Evolutionary conservation across 2,329 filamentous ascomycete genomes (phyloP).

Genomic region (Amphichorda felina): DNA sequence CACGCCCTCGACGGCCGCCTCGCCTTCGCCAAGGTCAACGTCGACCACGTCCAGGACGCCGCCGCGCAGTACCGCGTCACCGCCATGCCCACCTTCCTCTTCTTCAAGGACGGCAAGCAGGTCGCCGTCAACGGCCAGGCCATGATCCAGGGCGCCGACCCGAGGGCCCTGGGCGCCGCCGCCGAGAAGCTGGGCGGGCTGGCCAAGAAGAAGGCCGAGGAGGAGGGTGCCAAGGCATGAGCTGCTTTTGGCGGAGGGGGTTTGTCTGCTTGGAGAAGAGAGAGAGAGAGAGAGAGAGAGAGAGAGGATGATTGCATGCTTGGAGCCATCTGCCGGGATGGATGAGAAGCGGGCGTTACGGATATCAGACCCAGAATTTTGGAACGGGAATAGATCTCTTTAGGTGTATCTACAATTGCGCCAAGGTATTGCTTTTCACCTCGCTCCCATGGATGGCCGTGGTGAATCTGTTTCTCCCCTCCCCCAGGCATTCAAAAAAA

Average conservation of each 20-base stretch:
- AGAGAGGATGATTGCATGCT: too few species aligned
- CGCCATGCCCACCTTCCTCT: constrained; percentile 86
- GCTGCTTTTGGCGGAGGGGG: neutral
- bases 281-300: too few species aligned
- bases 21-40: constrained; percentile 83
- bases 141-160: constrained; percentile 21
- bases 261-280: neutral
- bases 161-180: constrained; percentile 15
- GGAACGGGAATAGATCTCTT: too few species aligned
- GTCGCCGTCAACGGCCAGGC: constrained; percentile 18
- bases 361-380: too few species aligned
- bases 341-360: too few species aligned
- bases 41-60: constrained; percentile 68
- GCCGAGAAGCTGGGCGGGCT: constrained; percentile 23
- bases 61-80: constrained; percentile 66
- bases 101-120: constrained; percentile 63
- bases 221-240: neutral
- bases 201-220: constrained; percentile 17
- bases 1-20: constrained; percentile 33
- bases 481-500: too few species aligned
- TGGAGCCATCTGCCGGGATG: too few species aligned
- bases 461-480: too few species aligned
- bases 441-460: too few species aligned
- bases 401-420: too few species aligned
- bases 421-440: too few species aligned